A percentile compares a stretch with the other conserved stretches of the same genome.
Conservation (phyloP, 2,329 filamentous ascomycete genomes). For the Nigrospora osmanthi region DNA sequence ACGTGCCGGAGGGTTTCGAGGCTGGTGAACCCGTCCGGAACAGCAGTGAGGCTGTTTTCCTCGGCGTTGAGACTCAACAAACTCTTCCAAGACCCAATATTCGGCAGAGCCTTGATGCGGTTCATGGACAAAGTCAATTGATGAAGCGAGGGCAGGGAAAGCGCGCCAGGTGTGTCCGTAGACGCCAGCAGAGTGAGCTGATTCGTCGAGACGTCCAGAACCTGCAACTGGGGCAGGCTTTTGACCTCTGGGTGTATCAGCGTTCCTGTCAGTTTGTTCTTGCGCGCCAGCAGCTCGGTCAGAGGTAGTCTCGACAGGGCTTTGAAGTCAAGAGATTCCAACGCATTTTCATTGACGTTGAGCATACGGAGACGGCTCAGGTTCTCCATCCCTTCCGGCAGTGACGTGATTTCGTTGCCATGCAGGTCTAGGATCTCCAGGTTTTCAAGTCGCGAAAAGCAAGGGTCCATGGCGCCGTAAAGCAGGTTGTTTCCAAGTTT, state of each 20-base stretch:
- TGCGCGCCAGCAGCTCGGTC: constrained; percentile 64
- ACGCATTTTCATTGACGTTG: constrained; percentile 72
- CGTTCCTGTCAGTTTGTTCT: constrained; percentile 69
- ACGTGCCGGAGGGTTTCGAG: constrained; percentile 65
- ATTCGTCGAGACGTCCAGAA: constrained; percentile 72
- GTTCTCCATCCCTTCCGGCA: constrained; percentile 61
- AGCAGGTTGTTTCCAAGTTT: constrained; percentile 74
- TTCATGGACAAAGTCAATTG: constrained; percentile 76
- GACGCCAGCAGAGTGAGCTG: constrained; percentile 51
- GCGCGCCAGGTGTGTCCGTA: constrained; percentile 22
- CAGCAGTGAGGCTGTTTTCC: constrained; percentile 67
- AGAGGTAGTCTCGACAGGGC: constrained; percentile 60
- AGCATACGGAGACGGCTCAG: constrained; percentile 65
- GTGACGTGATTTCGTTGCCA: constrained; percentile 64
- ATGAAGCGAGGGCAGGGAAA: constrained; percentile 66
- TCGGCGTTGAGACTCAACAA: constrained; percentile 69
- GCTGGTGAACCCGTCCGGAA: constrained; percentile 69
- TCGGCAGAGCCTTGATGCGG: constrained; percentile 63
- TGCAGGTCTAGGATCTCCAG: constrained; percentile 79
- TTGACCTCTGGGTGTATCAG: constrained; percentile 59
- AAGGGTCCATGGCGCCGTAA: constrained; percentile 56
- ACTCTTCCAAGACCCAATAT: constrained; percentile 65
- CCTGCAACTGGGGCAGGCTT: constrained; percentile 58
- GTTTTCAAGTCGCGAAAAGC: constrained; percentile 55
- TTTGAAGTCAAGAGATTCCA: constrained; percentile 65